Evolutionary conservation across 305 asterid species (phyloP).

Genomic region (Solanum chacoense): DNA sequence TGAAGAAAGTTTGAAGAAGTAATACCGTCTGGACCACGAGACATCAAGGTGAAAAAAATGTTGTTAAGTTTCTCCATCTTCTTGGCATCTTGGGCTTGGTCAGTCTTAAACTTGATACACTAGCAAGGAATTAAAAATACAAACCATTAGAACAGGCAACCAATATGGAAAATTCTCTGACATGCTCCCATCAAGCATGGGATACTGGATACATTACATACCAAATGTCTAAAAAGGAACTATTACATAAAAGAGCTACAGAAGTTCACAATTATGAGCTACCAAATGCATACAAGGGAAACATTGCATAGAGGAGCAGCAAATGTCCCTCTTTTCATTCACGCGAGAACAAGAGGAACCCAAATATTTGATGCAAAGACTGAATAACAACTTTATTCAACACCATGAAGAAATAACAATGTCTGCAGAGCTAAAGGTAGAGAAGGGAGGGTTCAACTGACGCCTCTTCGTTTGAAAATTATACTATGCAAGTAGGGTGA

Average conservation of each 20-base stretch:
- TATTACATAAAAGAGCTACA: not conserved
- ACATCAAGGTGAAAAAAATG: slow-evolving; percentile 10
- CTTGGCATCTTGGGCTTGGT: slow-evolving; percentile 15
- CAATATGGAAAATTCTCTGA: not conserved
- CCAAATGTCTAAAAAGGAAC: not conserved
- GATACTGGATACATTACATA: not conserved
- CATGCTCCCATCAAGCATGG: not conserved
- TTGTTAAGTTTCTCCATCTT: slow-evolving; percentile 11
- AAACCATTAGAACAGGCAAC: not conserved
- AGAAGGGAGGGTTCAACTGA: not conserved
- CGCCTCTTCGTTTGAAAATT: not conserved
- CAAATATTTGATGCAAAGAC: not conserved
- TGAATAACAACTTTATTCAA: not conserved
- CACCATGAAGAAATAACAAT: not conserved
- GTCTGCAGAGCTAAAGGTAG: not conserved
- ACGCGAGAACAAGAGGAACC: not conserved
- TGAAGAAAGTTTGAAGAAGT: not conserved
- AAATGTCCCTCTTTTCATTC: not conserved
- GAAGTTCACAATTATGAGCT: not conserved
- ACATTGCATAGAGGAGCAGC: not conserved
- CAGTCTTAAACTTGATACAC: slow-evolving; percentile 12
- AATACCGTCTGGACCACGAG: slow-evolving; percentile 10
- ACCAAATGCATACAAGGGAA: not conserved
- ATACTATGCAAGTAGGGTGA: not conserved
- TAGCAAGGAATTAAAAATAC: not conserved